phyloP scores from a whole-genome alignment of 1,284 basidiomycete species.

The Stereum hirsutum region DNA sequence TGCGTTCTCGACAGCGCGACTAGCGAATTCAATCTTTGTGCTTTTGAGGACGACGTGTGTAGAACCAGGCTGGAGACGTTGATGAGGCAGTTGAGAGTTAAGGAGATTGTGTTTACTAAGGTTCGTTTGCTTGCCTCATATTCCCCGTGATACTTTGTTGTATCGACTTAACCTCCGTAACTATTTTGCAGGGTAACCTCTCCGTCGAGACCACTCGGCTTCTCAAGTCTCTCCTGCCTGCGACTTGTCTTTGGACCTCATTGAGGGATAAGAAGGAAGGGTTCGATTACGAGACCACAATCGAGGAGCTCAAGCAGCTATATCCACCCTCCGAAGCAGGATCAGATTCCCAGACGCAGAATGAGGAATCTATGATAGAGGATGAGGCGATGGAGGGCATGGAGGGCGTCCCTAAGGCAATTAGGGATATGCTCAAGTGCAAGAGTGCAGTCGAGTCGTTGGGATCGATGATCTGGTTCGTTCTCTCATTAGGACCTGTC shows the following conservation, averaged over 20 bases:
- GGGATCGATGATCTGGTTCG: constrained; percentile 82
- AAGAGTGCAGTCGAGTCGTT: constrained; percentile 72
- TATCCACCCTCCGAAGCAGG: constrained; percentile 30
- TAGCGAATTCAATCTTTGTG: constrained; percentile 89
- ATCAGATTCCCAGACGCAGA: constrained; percentile 29
- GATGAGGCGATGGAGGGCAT: constrained; percentile 33
- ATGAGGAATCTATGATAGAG: too few relatives aligned
- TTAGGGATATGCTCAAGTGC: constrained; percentile 62
- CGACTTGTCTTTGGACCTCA: constrained; percentile 80
- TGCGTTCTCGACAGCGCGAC: constrained; percentile 96
- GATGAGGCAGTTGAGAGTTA: constrained; percentile 86
- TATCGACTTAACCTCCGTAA: not conserved
- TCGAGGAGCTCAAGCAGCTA: constrained; percentile 61
- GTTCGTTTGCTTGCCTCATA: constrained; percentile 27
- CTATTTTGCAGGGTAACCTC: constrained; percentile 57
- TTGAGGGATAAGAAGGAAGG: constrained; percentile 82
- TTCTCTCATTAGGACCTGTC: not conserved
- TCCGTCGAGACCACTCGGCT: constrained; percentile 76
- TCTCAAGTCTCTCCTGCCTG: constrained; percentile 72
- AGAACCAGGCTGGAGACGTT: constrained; percentile 92
- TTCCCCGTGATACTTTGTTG: not conserved
- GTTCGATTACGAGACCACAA: constrained; percentile 62
- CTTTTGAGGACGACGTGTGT: constrained; percentile 89
- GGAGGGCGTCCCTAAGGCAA: constrained; percentile 59
- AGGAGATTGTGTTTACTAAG: constrained; percentile 91